Percentiles rank a stretch among this genome's conserved stretches.
These are phyloP conservation scores for Backusella tarrabulga DNA, from an alignment of 192 early-diverging fungal species.

Conservation along the genomic window DNA sequence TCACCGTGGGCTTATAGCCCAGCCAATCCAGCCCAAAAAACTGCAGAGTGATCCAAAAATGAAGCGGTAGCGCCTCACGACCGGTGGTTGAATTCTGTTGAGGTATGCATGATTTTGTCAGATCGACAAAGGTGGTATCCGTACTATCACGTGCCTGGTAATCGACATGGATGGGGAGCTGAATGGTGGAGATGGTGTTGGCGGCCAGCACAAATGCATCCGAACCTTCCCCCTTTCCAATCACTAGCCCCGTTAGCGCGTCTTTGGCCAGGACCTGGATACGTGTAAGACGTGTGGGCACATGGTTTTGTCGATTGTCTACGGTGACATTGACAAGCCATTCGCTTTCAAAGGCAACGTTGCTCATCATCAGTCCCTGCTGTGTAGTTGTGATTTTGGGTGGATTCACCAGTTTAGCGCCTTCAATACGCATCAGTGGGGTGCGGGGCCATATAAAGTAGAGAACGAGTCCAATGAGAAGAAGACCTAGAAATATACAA, in stretches of 20 bases:
- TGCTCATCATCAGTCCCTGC: neutral
- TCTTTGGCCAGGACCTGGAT: slow-evolving; percentile 14
- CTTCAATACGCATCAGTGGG: slow-evolving; percentile 17
- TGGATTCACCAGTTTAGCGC: neutral
- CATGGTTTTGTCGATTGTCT: slow-evolving; percentile 28
- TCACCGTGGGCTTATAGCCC: slow-evolving; percentile 20
- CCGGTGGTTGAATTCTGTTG: neutral
- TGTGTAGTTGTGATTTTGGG: neutral
- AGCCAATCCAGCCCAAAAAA: slow-evolving; percentile 18
- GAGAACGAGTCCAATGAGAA: neutral
- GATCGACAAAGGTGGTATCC: slow-evolving; percentile 24
- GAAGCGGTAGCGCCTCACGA: slow-evolving; percentile 16
- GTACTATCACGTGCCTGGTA: slow-evolving; percentile 14
- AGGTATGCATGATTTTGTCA: slow-evolving; percentile 20
- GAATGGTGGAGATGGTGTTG: slow-evolving; percentile 9
- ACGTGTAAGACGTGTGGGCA: slow-evolving; percentile 14
- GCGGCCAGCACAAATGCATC: neutral
- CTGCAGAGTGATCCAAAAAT: slow-evolving; percentile 20
- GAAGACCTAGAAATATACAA: slow-evolving; percentile 2
- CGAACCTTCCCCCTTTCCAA: slow-evolving; percentile 16
- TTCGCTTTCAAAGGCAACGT: slow-evolving; percentile 12
- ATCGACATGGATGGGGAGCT: slow-evolving; percentile 13
- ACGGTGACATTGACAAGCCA: slow-evolving; percentile 27
- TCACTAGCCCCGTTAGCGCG: slow-evolving; percentile 18
- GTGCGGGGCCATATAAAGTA: slow-evolving; percentile 19